Base-by-base conservation (phyloP, 176 grass and related monocot genomes). In the Carex littledalei region DNA sequence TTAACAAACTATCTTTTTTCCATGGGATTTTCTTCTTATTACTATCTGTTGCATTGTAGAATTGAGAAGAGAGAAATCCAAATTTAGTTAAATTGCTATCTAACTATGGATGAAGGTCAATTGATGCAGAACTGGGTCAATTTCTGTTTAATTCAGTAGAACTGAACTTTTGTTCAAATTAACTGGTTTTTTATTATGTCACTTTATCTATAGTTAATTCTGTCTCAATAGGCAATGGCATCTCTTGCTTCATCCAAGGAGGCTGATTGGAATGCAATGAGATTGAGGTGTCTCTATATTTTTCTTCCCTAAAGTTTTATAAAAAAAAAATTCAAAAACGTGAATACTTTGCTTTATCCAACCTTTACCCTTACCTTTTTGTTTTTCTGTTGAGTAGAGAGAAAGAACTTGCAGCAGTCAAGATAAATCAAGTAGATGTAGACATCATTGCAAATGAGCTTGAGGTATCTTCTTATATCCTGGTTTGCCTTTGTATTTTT, bases 201-300 rank as follows among this genome's bases (percentile, higher is more conserved):
- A 6, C 37, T 39, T 39, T 68, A 57, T 57, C 83, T n/a, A 71
- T 66, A 70, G 5, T 54, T 71, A 57, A 34, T 35, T 50, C 49
- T 50, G 75, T 24, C 66, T 79, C 15, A 87, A 68, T 87, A 99
- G 96, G 96, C 96, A 59, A 99, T 99, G 96, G 93, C 96, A 81
- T 91, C 93, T 88, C 96, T 99, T 88, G 91, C 96, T 82, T 95
- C 96, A 82, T 93, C 93, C 26, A 94, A 99, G 66, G 96, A 94
- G 59, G 93, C 93, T 18, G 96, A 99, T 62, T 92, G 83, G 91
- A 88, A 99, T 68, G 93, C 93, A 3, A 94, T 94, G 93, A 94
- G 88, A 82, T 11, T 95, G 47, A 92, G 96, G 96, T 99, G 8
- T 4, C 8, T 67, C 12, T 65, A 26, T 4, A 11, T 47, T 13